phyloP scores from a whole-genome alignment of 495 filamentous ascomycete genomes.

The Penicillium bovifimosum region DNA sequence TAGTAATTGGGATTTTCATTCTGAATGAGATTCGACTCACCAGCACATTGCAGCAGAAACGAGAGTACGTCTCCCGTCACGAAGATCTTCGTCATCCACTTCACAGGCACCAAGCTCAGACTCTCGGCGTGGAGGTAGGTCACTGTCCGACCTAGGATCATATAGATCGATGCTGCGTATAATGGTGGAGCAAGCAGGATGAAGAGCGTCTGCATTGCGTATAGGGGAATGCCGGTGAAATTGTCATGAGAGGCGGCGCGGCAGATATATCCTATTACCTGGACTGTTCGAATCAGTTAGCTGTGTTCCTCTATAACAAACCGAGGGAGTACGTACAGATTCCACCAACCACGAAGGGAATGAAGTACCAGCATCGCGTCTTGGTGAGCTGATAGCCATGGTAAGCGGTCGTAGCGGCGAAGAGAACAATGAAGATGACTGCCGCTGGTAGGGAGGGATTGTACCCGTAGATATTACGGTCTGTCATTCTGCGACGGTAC shows the following conservation, averaged over 20 bases:
- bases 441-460: conserved; percentile 18
- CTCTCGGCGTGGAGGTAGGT: conserved; percentile 39
- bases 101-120: conserved; percentile 16
- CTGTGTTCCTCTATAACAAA: background rate
- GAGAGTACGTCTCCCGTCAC: conserved; percentile 34
- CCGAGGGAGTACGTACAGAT: conserved; percentile 14
- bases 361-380: conserved; percentile 25
- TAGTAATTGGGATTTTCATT: background rate
- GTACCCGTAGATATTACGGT: conserved; percentile 24
- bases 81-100: conserved; percentile 37
- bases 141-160: conserved; percentile 53
- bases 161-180: conserved; percentile 54
- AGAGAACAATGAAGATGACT: conserved; percentile 21
- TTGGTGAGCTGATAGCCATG: conserved; percentile 19
- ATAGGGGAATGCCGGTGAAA: conserved; percentile 23
- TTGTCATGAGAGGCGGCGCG: conserved; percentile 36
- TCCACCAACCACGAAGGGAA: conserved; percentile 25
- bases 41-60: conserved; percentile 28
- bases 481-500: conserved; percentile 5
- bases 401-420: conserved; percentile 11
- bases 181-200: conserved; percentile 46
- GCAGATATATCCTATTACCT: conserved; percentile 54
- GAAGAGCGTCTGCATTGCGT: conserved; percentile 36
- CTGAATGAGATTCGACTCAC: conserved; percentile 5
- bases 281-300: conserved; percentile 33